Evolutionary conservation across 495 filamentous ascomycete species (phyloP).

Genomic region (Paragyromitra xinjiangensis): DNA sequence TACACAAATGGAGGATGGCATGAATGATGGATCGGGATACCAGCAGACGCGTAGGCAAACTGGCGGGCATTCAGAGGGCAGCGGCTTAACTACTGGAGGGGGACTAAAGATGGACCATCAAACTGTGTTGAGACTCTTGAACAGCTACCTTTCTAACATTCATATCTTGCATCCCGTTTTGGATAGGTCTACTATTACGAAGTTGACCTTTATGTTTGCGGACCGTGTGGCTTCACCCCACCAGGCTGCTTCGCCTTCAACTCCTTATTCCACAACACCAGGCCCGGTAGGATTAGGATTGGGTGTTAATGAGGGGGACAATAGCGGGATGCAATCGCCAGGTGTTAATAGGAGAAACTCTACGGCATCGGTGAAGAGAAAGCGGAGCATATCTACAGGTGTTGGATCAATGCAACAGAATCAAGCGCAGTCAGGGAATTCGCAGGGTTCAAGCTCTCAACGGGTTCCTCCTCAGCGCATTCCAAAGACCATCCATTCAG

Average conservation of each 20-base stretch:
- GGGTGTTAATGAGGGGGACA: conserved; percentile 44
- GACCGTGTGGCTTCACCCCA: conserved; percentile 50
- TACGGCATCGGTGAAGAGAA: conserved; percentile 54
- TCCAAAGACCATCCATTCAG: conserved; percentile 68
- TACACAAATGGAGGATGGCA: conserved; percentile 46
- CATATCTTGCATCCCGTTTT: conserved; percentile 93
- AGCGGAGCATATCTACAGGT: conserved; percentile 51
- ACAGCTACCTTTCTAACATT: conserved; percentile 79
- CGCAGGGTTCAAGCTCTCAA: conserved; percentile 30
- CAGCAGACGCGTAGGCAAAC: conserved; percentile 24
- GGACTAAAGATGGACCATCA: conserved; percentile 70
- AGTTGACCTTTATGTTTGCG: conserved; percentile 65
- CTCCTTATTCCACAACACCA: conserved; percentile 46
- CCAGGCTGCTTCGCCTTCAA: conserved; percentile 41
- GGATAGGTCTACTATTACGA: conserved; percentile 63
- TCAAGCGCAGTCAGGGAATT: conserved; percentile 28
- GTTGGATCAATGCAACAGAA: conserved; percentile 38
- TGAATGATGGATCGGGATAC: conserved; percentile 40
- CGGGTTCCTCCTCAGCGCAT: conserved; percentile 43
- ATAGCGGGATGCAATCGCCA: conserved; percentile 52
- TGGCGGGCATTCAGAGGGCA: conserved; percentile 34
- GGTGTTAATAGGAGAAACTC: conserved; percentile 47
- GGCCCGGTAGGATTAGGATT: conserved; percentile 44
- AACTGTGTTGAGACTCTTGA: conserved; percentile 70
- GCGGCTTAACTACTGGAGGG: conserved; percentile 61